These are phyloP conservation scores for Boletus sp. DNA, from an alignment of 768 basidiomycete species.

Conservation along the genomic window DNA sequence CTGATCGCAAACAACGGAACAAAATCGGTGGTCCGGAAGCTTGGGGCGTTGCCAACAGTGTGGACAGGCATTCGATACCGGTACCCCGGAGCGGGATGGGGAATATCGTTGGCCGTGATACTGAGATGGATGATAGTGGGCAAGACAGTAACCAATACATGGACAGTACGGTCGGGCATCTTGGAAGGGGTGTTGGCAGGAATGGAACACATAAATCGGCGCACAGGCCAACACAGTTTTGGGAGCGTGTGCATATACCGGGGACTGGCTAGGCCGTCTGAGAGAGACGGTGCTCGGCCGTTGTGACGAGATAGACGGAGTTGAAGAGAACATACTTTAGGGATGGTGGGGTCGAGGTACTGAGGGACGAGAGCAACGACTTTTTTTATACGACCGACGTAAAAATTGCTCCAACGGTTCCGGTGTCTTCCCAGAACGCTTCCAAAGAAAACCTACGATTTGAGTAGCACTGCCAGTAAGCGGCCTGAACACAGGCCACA, in stretches of 20 bases:
- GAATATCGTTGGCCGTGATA: background rate
- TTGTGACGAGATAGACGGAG: background rate
- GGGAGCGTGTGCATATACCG: too few relatives aligned
- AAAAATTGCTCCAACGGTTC: background rate
- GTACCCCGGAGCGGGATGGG: background rate
- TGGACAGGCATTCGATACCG: slow-evolving; percentile 11
- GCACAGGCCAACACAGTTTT: background rate
- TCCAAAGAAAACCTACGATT: background rate
- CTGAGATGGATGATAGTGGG: too few relatives aligned
- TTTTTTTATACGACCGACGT: background rate
- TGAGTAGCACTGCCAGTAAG: background rate
- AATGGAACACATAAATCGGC: background rate
- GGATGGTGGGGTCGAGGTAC: background rate
- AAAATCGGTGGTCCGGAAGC: slow-evolving; percentile 18
- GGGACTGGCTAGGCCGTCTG: background rate
- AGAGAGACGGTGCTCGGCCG: background rate
- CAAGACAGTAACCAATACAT: background rate
- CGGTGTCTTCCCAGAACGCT: too few relatives aligned
- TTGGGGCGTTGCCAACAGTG: slow-evolving; percentile 14
- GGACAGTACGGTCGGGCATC: background rate
- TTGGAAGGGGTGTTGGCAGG: background rate
- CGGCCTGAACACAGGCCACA: background rate
- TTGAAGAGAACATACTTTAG: slow-evolving; percentile 5
- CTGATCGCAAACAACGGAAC: slow-evolving; percentile 12
- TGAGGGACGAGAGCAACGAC: background rate